Evolutionary conservation across 2,329 filamentous ascomycete genomes (phyloP).

Genomic region (Penicillium sclerotigenum): DNA sequence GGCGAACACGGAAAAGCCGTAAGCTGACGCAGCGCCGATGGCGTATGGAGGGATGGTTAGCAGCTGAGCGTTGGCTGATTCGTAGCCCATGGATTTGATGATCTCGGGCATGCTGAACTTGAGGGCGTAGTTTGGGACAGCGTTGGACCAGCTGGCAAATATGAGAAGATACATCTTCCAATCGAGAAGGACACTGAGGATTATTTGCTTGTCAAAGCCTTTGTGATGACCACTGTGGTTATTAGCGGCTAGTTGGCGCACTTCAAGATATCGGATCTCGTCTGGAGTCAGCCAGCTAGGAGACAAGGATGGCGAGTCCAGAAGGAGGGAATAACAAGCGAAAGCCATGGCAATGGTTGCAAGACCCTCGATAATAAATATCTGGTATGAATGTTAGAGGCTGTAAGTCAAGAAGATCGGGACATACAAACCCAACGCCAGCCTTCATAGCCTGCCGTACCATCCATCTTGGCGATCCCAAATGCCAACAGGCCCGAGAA

Average conservation of each 20-base stretch:
- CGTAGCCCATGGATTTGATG: slow-evolving; percentile 44
- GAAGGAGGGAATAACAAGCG: slow-evolving; percentile 27
- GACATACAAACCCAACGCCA: slow-evolving; percentile 18
- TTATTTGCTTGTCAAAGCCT: slow-evolving; percentile 33
- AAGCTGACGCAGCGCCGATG: slow-evolving; percentile 29
- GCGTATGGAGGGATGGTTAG: slow-evolving; percentile 33
- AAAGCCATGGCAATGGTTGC: slow-evolving; percentile 62
- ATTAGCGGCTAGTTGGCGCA: slow-evolving; percentile 36
- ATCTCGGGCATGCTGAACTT: slow-evolving; percentile 41
- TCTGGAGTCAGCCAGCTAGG: slow-evolving; percentile 39
- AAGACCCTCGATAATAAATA: slow-evolving; percentile 62
- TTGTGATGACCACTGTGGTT: slow-evolving; percentile 16
- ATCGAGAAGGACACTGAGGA: slow-evolving; percentile 46
- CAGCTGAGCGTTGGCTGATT: slow-evolving; percentile 33
- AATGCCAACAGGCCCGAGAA: slow-evolving; percentile 79
- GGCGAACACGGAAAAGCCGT: slow-evolving; percentile 35
- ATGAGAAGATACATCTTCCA: slow-evolving; percentile 49
- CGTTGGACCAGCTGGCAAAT: slow-evolving; percentile 45
- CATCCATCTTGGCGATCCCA: slow-evolving; percentile 80
- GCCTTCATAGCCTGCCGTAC: slow-evolving; percentile 42
- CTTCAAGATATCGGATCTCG: slow-evolving; percentile 43
- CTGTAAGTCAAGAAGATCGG: not conserved
- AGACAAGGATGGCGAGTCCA: slow-evolving; percentile 41
- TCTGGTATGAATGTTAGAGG: slow-evolving; percentile 32
- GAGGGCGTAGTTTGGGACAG: slow-evolving; percentile 37